Conservation (phyloP, 805 yeast genomes). For the Diddensiella caesifluorescens region DNA sequence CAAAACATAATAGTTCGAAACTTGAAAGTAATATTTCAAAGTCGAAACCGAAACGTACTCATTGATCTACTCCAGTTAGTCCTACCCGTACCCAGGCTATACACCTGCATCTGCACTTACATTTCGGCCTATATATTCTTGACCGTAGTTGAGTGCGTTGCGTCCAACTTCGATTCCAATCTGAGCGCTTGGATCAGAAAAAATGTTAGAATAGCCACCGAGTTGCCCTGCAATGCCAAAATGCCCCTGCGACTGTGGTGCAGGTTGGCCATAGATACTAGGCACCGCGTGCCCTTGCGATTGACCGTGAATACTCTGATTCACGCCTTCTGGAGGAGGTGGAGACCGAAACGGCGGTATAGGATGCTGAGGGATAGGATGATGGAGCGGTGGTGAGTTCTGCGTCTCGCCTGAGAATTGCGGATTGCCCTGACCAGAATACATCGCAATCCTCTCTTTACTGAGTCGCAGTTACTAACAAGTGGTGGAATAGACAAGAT, state of each 20-base stretch:
- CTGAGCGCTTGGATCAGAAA: conserved; percentile 74
- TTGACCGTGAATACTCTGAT: conserved; percentile 24
- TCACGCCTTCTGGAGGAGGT: conserved; percentile 24
- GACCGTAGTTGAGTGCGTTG: conserved; percentile 75
- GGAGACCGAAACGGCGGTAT: conserved; percentile 36
- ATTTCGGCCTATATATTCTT: conserved; percentile 71
- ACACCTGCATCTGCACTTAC: conserved; percentile 34
- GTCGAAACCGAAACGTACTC: conserved; percentile 47
- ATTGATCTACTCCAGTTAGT: conserved; percentile 33
- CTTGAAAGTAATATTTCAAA: conserved; percentile 83
- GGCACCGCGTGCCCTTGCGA: conserved; percentile 10
- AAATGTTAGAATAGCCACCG: conserved; percentile 36
- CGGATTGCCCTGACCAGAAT: no score
- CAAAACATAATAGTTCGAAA: conserved; percentile 80
- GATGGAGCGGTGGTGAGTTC: conserved; percentile 38
- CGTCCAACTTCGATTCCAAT: conserved; percentile 88
- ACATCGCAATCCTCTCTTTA: no score
- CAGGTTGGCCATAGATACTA: conserved; percentile 22
- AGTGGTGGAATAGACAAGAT: no score
- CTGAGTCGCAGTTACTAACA: no score
- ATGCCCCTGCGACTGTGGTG: conserved; percentile 15
- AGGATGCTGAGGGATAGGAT: conserved; percentile 42
- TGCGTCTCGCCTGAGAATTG: conserved; percentile 5
- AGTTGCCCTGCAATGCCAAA: conserved; percentile 16
- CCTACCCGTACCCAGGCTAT: conserved; percentile 33